Base-by-base conservation (phyloP, 1,284 basidiomycete species). In the Neotropicomus parvogracilis region DNA sequence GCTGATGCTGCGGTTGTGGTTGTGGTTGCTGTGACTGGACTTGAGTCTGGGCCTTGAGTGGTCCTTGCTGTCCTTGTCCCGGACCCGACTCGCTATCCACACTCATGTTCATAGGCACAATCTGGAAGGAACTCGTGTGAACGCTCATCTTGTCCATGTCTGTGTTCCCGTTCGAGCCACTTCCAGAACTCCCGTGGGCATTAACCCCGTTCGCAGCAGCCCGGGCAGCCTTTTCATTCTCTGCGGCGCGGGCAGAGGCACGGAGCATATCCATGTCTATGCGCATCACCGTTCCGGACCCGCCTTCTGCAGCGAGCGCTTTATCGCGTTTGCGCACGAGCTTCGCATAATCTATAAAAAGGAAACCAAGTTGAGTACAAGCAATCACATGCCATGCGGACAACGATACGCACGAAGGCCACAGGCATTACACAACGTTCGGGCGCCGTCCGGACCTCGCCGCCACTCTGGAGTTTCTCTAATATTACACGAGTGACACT, bases 381-480 rank as follows among this genome's bases (percentile, higher is more conserved):
- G 13, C 6, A 19, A 2, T 3, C 38, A 40, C 26, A 20, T 24
- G 9, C 14, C 35, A 40, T 34, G 43, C 17, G 45, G 42, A 50
- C 42, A 37, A 49, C 43, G 45, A 46, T 5, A 84, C 86, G 65
- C 64, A 89, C 86, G 87, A 56, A 90, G 67, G 27, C 87, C 87
- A 66, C 87, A 90, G 38, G 87, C 87, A 62, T 90, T 90, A 62
- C 86, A 90, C 59, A 90, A 64, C 8, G 87, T 90, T 58, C 86
- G 70, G 16, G 87, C 85, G 6, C 86, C 86, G 59, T 89, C 87
- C 5, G 86, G 86, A 17, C 86, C 86, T 28, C 87, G 77, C 44
- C 86, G 68, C 86, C 86, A 90, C 63, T 90, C 86, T n/a, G 86
- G 86, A 4, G 86, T 90, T 64, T 90, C 88, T 49, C 83, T 75